These are phyloP conservation scores for Symbiodinium pilosum DNA, from an alignment of 73 alveolate genomes.

Conservation along the genomic window DNA sequence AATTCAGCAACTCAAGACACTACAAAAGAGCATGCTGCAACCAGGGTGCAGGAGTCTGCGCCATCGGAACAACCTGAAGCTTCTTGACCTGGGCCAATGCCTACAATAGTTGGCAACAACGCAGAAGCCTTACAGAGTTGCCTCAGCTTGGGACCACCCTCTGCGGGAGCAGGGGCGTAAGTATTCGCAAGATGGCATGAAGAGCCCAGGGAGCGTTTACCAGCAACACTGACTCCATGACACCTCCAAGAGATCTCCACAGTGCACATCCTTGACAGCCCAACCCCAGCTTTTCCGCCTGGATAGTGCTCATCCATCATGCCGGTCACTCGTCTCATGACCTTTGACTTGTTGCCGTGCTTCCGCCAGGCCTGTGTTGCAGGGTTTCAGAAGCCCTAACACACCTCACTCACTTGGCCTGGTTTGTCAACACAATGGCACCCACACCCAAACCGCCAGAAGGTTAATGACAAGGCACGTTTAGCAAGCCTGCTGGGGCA, in stretches of 20 bases:
- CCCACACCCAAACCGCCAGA: no score
- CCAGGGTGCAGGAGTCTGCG: not conserved
- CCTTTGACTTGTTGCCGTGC: constrained; percentile 32
- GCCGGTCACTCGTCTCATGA: constrained; percentile 75
- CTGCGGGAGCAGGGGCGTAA: constrained; percentile 61
- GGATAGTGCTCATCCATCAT: constrained; percentile 94
- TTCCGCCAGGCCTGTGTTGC: constrained; percentile 40
- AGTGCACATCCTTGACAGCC: not conserved
- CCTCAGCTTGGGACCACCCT: not conserved
- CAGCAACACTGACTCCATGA: constrained; percentile 69
- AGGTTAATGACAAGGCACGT: not conserved
- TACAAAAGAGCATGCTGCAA: not conserved
- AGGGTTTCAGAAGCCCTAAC: not conserved
- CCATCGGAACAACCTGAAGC: constrained; percentile 5
- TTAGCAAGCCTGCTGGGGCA: constrained; percentile 61
- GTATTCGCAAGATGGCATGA: constrained; percentile 34
- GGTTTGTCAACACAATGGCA: no score
- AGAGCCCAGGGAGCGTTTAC: constrained; percentile 91
- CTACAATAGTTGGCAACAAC: no score
- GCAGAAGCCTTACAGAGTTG: not conserved
- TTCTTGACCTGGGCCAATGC: not conserved
- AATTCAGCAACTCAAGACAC: no score
- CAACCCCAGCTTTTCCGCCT: not conserved
- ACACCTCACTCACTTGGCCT: not conserved
- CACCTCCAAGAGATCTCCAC: not conserved